phyloP scores from a whole-genome alignment of 2,329 filamentous ascomycete genomes.

The Epichloe hybrida region DNA sequence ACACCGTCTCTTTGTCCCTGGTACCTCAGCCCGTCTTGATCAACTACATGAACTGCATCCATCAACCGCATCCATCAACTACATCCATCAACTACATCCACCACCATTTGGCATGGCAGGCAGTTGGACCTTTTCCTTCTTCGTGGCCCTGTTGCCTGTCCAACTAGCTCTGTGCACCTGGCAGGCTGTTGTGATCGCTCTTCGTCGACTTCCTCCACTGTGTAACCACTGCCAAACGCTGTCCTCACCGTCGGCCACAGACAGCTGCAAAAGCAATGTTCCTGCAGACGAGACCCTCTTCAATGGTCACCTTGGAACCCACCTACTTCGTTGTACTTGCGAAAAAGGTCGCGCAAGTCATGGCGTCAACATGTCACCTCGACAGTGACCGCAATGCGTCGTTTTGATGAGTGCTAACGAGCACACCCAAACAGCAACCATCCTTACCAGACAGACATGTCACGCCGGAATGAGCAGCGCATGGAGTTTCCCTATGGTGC shows the following conservation, averaged over 20 bases:
- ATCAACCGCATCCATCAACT: neutral
- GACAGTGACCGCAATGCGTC: neutral
- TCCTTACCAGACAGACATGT: constrained; percentile 38
- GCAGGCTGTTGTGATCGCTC: neutral
- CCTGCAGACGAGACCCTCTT: neutral
- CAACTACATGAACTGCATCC: neutral
- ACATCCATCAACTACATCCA: neutral
- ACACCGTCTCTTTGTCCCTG: constrained; percentile 20
- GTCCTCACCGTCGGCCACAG: neutral
- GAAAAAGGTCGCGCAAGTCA: neutral
- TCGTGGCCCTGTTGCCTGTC: neutral
- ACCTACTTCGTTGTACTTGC: neutral
- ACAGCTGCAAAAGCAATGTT: neutral
- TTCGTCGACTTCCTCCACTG: neutral
- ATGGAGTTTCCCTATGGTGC: constrained; percentile 29
- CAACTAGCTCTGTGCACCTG: neutral
- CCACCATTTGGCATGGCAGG: too few species aligned
- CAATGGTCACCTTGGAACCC: neutral
- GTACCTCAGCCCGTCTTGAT: constrained; percentile 11
- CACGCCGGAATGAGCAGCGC: constrained; percentile 26
- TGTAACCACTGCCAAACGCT: neutral
- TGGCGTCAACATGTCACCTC: neutral
- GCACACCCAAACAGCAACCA: constrained; percentile 24
- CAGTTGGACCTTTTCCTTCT: neutral
- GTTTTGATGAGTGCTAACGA: constrained; percentile 13